phyloP scores from a whole-genome alignment of 2,329 filamentous ascomycete genomes.

The Xylariaceae sp. region DNA sequence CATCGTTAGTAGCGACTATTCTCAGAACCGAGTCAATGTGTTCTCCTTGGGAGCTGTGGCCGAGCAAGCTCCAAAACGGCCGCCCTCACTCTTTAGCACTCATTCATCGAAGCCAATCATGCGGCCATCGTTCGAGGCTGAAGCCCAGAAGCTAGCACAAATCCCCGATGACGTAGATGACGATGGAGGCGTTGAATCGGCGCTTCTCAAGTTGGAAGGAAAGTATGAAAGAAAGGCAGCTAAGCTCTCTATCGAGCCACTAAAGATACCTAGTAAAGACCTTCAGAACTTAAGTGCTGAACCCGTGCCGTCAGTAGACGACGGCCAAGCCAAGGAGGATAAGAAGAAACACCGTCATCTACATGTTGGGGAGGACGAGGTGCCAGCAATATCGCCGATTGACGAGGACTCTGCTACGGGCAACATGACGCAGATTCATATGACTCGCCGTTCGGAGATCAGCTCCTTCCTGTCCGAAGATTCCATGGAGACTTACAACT shows the following conservation, averaged over 20 bases:
- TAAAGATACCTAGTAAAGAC: slow-evolving; percentile 32
- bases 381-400: slow-evolving; percentile 41
- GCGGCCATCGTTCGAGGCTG: slow-evolving; percentile 83
- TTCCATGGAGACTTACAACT: slow-evolving; percentile 78
- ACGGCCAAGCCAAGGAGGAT: slow-evolving; percentile 45
- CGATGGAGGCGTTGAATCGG: slow-evolving; percentile 91
- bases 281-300: slow-evolving; percentile 30
- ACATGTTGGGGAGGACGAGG: slow-evolving; percentile 52
- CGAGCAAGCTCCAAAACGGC: slow-evolving; percentile 54
- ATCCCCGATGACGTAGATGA: slow-evolving; percentile 82
- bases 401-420: slow-evolving; percentile 34
- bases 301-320: slow-evolving; percentile 32
- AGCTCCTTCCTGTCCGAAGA: slow-evolving; percentile 63
- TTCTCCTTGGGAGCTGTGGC: slow-evolving; percentile 67
- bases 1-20: slow-evolving; percentile 52
- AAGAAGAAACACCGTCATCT: slow-evolving; percentile 55
- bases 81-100: slow-evolving; percentile 65
- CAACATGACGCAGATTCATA: slow-evolving; percentile 29
- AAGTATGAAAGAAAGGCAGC: slow-evolving; percentile 68
- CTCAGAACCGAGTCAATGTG: slow-evolving; percentile 50
- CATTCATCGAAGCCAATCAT: slow-evolving; percentile 68
- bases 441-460: slow-evolving; percentile 45
- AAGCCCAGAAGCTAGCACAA: slow-evolving; percentile 84
- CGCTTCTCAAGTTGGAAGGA: slow-evolving; percentile 89
- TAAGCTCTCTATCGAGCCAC: slow-evolving; percentile 50